Percentiles rank a stretch among this genome's conserved stretches.
These are phyloP conservation scores for Colletotrichum orchidophilum DNA, from an alignment of 2,329 filamentous ascomycete species.

Conservation along the genomic window DNA sequence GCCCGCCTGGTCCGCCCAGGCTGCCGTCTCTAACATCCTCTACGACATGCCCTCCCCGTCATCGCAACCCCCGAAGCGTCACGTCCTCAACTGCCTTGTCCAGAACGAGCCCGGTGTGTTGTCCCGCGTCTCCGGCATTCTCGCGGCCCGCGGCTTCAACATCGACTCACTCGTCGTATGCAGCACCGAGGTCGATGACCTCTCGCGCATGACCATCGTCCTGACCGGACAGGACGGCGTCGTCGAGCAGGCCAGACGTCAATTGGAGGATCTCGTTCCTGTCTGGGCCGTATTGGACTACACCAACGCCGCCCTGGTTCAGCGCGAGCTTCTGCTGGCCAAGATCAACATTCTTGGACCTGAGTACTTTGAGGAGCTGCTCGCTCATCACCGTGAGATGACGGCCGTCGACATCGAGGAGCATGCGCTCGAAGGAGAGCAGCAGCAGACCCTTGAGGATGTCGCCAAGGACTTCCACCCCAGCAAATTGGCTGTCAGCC, in stretches of 20 bases:
- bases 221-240: slow-evolving; percentile 95
- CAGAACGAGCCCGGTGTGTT: slow-evolving; percentile 99
- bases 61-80: slow-evolving; percentile 85
- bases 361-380: slow-evolving; percentile 97
- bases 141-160: slow-evolving; percentile 97
- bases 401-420: slow-evolving; percentile 60
- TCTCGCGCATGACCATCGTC: slow-evolving; percentile 99
- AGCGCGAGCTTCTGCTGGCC: slow-evolving; percentile 92
- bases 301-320: slow-evolving; percentile 89
- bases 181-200: slow-evolving; percentile 95
- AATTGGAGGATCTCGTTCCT: slow-evolving; percentile 95
- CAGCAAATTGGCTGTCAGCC: slow-evolving; percentile 82
- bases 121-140: slow-evolving; percentile 94
- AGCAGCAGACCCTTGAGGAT: slow-evolving; percentile 54
- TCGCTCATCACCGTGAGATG: slow-evolving; percentile 95
- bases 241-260: slow-evolving; percentile 93
- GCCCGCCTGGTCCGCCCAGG: slow-evolving; percentile 87
- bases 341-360: slow-evolving; percentile 97
- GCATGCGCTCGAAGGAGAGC: slow-evolving; percentile 45
- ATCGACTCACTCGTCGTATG: slow-evolving; percentile 98
- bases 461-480: slow-evolving; percentile 83
- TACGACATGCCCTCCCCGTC: slow-evolving; percentile 96
- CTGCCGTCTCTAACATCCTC: slow-evolving; percentile 96
- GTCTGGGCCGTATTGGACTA: slow-evolving; percentile 99
- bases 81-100: slow-evolving; percentile 97